Evolutionary conservation across 2,329 filamentous ascomycete genomes (phyloP).

Genomic region (Trichophyton verrucosum): DNA sequence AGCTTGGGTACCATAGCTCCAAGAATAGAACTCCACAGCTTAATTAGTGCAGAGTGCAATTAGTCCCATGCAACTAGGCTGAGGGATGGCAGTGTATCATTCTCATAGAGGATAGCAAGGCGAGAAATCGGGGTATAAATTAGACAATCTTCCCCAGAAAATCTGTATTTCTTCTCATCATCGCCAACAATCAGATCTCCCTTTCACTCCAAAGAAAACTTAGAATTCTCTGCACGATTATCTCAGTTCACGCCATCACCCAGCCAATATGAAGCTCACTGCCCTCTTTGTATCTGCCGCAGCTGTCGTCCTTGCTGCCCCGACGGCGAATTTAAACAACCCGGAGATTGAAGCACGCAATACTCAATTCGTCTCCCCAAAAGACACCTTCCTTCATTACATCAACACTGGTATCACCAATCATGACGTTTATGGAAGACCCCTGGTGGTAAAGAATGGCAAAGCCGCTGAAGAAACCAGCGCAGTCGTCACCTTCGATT

Average conservation of each 20-base stretch:
- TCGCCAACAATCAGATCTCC: not conserved
- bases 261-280: slow-evolving; percentile 13
- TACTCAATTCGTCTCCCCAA: slow-evolving; percentile 13
- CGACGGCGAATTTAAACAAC: slow-evolving; percentile 4
- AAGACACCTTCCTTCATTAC: slow-evolving; percentile 17
- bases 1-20: not conserved
- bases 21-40: not conserved
- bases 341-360: slow-evolving; percentile 9
- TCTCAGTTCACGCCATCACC: not conserved
- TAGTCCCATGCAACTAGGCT: not conserved
- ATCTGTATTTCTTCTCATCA: not conserved
- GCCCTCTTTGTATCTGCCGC: slow-evolving; percentile 9
- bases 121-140: slow-evolving; percentile 5
- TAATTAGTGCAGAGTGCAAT: not conserved
- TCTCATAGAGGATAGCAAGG: not conserved
- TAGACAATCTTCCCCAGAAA: not conserved
- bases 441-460: slow-evolving; percentile 17
- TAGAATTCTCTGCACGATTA: not conserved
- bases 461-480: slow-evolving; percentile 15
- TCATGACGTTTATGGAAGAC: slow-evolving; percentile 17
- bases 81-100: not conserved
- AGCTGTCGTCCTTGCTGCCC: slow-evolving; percentile 10
- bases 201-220: not conserved
- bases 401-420: slow-evolving; percentile 14
- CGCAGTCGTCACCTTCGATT: slow-evolving; percentile 17